A percentile compares a stretch with the other conserved stretches of the same genome.
phyloP scores from a whole-genome alignment of 2,329 filamentous ascomycete species.

The Trichoderma citrinoviride region DNA sequence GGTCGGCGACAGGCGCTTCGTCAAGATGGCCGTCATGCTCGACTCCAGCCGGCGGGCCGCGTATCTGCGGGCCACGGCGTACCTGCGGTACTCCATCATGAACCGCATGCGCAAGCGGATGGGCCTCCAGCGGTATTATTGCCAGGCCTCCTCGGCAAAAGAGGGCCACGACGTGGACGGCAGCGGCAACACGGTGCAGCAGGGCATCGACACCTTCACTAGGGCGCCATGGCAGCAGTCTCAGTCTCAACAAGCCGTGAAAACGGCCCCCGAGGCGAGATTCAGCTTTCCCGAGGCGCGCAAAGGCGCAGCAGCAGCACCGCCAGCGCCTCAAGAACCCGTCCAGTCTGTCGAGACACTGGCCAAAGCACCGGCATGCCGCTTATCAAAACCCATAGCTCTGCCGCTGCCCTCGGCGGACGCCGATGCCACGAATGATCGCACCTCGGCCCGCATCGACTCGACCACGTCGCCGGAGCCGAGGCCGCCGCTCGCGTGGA shows the following conservation, averaged over 20 bases:
- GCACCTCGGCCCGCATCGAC: conserved; percentile 34
- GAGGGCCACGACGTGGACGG: conserved; percentile 33
- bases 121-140: conserved; percentile 22
- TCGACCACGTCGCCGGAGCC: conserved; percentile 38
- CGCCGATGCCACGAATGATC: conserved; percentile 28
- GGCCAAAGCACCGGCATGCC: conserved; percentile 28
- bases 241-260: conserved; percentile 27
- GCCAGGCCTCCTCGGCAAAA: conserved; percentile 34
- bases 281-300: not conserved
- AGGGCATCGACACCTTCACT: conserved; percentile 25
- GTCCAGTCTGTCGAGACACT: conserved; percentile 17
- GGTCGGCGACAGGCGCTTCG: conserved; percentile 46
- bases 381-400: conserved; percentile 32
- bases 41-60: conserved; percentile 39
- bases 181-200: conserved; percentile 26
- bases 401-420: conserved; percentile 32
- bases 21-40: conserved; percentile 46
- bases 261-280: conserved; percentile 26
- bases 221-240: conserved; percentile 29
- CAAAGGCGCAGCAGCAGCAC: not conserved
- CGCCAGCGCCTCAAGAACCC: not conserved
- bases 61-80: conserved; percentile 48
- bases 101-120: conserved; percentile 56
- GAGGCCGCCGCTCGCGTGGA: conserved; percentile 25
- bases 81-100: conserved; percentile 64